Percentiles rank a stretch among this genome's conserved stretches.
These are phyloP conservation scores for Crithidia fasciculata DNA, from an alignment of 208 protist species.

Conservation along the genomic window DNA sequence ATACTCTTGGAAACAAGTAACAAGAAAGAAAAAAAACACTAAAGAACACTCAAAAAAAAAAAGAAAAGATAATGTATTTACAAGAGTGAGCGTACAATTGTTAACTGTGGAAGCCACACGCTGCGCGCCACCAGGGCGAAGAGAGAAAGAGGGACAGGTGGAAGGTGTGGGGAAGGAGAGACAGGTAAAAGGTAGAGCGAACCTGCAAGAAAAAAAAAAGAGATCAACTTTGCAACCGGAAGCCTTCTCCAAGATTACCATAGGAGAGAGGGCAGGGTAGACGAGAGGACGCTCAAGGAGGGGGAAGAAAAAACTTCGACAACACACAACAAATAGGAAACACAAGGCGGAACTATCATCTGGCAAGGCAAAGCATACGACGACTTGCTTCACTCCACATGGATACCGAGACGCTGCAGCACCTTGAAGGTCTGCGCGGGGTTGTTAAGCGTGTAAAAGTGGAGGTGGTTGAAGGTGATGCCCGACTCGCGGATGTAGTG, in stretches of 20 bases:
- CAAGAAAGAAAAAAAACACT: constrained; percentile 10
- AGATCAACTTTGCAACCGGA: neutral
- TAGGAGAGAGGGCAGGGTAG: no score
- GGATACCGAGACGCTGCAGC: constrained; percentile 45
- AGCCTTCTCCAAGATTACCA: no score
- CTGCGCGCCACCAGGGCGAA: no score
- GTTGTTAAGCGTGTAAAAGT: constrained; percentile 81
- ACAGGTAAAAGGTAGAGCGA: neutral
- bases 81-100: neutral
- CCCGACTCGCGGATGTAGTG: constrained; percentile 53
- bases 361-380: no score
- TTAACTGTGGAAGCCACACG: no score
- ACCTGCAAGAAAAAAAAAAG: constrained; percentile 4
- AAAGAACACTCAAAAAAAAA: neutral
- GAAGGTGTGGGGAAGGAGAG: no score
- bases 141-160: no score
- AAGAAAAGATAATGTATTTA: constrained; percentile 8
- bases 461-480: constrained; percentile 69
- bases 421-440: constrained; percentile 44
- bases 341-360: no score
- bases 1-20: neutral
- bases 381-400: constrained; percentile 29
- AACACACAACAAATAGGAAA: neutral
- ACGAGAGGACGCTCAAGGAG: no score
- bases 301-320: neutral